Evolutionary conservation across 1,284 basidiomycete species (phyloP), one percentile per base, ranked within the genome.

Genomic region (Peniophora sp.): DNA sequence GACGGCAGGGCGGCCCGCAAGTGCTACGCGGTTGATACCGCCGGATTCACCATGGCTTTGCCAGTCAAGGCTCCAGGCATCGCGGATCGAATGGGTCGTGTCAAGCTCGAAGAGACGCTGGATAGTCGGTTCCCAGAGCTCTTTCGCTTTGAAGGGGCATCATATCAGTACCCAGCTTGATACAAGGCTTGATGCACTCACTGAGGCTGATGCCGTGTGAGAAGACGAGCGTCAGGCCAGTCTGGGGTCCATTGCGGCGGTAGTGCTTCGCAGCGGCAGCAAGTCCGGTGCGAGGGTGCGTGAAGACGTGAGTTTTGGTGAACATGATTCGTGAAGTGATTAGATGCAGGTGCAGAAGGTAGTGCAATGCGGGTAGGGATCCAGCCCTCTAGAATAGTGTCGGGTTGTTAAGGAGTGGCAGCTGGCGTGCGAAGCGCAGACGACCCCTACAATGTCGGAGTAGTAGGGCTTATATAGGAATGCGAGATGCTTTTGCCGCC

Each of bases 51-150:
- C 44, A 22, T 45, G 44, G 23, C 44, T 45, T 45, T 45, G 44
- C 44, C 44, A 45, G 23, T 45, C 44, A 9, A 45, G 44, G n/a
- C 44, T 22, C 44, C 44, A 45, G 12, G 44, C 44, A n/a, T 45
- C 44, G n/a, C 44, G 44, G 44, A 45, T 24, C 12, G 14, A 3
- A 20, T 22, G 44, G n/a, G 17, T 25, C 14, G 19, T 25, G 23
- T 45, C 44, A 20, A 23, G 44, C n/a, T 19, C 44, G 44, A 45
- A 45, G 12, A 45, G 22, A 8, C 23, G 44, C 22, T 45, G 19
- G 20, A 45, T 45, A 20, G 23, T 45, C 8, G 44, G 44, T n/a
- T 45, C 44, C 44, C 44, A 45, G 9, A 23, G 44, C 44, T 45
- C 44, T 22, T 45, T 45, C n/a, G 16, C 44, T 45, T 6, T 20